phyloP scores from a whole-genome alignment of 2,329 filamentous ascomycete genomes.

The Fusarium torreyae region DNA sequence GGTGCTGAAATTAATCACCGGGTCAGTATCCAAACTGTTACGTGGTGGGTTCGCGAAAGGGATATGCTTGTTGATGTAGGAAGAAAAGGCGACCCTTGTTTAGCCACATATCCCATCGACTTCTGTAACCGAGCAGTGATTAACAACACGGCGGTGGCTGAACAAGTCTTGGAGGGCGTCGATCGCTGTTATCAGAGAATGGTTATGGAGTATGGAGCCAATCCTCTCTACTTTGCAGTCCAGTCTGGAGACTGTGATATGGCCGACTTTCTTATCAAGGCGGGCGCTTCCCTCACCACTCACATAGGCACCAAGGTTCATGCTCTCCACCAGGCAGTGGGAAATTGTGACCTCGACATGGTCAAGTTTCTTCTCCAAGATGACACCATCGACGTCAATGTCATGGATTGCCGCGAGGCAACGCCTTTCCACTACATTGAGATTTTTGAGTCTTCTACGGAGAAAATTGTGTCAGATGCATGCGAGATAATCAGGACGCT shows the following conservation, averaged over 20 bases:
- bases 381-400: neutral
- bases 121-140: neutral
- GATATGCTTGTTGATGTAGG: neutral
- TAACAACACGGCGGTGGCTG: accelerated
- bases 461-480: accelerated
- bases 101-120: neutral
- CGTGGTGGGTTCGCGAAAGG: neutral
- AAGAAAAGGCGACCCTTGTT: neutral
- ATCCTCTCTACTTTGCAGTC: conserved; percentile 26
- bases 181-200: neutral
- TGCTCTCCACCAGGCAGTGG: conserved; percentile 22
- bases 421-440: conserved; percentile 9
- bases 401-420: neutral
- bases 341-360: neutral
- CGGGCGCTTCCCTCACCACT: neutral
- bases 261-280: neutral
- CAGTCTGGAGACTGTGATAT: neutral
- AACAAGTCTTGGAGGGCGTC: neutral
- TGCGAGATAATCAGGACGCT: neutral
- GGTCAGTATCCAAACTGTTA: conserved; percentile 6
- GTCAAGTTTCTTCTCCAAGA: conserved; percentile 1
- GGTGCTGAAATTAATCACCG: conserved; percentile 9
- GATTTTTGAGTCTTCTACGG: accelerated
- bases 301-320: conserved; percentile 5
- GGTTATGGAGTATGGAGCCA: conserved; percentile 15